A percentile compares a stretch with the other conserved stretches of the same genome.
Conservation (phyloP, 2,329 filamentous ascomycete genomes). For the Cladosporium velox region DNA sequence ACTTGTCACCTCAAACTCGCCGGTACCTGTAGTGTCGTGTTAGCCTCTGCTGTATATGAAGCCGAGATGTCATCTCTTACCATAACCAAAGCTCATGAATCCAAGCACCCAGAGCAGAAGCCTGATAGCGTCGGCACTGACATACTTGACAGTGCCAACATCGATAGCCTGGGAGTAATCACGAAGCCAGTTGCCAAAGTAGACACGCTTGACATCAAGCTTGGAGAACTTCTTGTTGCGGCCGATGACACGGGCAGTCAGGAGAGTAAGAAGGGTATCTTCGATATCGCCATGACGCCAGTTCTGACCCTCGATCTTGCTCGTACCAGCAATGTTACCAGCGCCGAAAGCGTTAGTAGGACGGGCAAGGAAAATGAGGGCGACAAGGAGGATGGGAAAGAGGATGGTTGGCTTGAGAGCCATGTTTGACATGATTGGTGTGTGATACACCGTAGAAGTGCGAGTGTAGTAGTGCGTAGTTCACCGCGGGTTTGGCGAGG, state of each 20-base stretch:
- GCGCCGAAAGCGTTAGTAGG: constrained; percentile 45
- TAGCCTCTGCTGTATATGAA: neutral
- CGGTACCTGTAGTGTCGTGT: constrained; percentile 40
- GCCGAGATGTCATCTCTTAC: neutral
- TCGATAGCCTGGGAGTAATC: constrained; percentile 59
- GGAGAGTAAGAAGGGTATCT: constrained; percentile 52
- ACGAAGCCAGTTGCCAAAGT: constrained; percentile 49
- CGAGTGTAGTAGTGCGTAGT: neutral
- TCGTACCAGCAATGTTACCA: constrained; percentile 49
- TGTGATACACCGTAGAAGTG: neutral
- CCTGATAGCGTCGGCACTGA: constrained; percentile 57
- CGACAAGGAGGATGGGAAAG: constrained; percentile 32
- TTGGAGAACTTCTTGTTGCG: constrained; percentile 80
- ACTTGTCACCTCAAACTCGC: constrained; percentile 58
- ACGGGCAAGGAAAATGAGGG: constrained; percentile 33
- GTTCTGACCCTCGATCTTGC: constrained; percentile 50
- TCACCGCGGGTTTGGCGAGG: neutral
- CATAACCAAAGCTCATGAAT: constrained; percentile 60
- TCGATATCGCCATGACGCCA: constrained; percentile 57
- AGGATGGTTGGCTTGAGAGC: constrained; percentile 14
- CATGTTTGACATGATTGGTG: constrained; percentile 10
- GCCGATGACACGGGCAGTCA: constrained; percentile 40
- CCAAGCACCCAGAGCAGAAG: constrained; percentile 58
- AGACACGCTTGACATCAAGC: constrained; percentile 54
- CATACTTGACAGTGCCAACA: constrained; percentile 55